Evolutionary conservation across 2,329 filamentous ascomycete genomes (phyloP).

Genomic region (Keithomyces neogunnii): DNA sequence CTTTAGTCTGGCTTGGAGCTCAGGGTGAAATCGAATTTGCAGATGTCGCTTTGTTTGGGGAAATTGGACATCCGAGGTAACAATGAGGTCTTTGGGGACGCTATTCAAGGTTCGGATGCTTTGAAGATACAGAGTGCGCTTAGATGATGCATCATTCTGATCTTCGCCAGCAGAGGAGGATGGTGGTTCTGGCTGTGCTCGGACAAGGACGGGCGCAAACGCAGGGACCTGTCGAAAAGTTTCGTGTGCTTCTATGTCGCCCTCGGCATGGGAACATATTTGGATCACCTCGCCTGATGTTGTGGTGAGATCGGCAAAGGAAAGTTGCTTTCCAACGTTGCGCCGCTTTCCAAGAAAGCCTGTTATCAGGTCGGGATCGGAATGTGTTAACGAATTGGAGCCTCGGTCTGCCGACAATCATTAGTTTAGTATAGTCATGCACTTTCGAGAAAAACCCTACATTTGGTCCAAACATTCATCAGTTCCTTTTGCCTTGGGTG

Average conservation of each 20-base stretch:
- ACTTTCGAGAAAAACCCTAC: conserved; percentile 11
- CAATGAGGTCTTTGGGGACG: conserved; percentile 56
- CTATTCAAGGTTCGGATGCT: conserved; percentile 25
- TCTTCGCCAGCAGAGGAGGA: conserved; percentile 13
- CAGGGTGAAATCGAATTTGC: conserved; percentile 68
- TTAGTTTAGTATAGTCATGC: not conserved
- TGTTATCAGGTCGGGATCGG: conserved; percentile 12
- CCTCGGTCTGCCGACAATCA: conserved; percentile 17
- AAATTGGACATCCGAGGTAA: conserved; percentile 67
- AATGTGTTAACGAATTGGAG: conserved; percentile 13
- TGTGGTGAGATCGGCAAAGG: conserved; percentile 54
- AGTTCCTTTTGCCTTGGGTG: conserved; percentile 16
- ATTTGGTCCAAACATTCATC: conserved; percentile 21
- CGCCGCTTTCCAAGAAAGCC: conserved; percentile 66
- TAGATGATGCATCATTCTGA: conserved; percentile 16
- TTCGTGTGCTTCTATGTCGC: conserved; percentile 27
- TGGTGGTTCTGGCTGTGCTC: conserved; percentile 25
- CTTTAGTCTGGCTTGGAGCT: conserved; percentile 58
- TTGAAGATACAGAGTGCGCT: conserved; percentile 60
- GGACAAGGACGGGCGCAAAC: conserved; percentile 44
- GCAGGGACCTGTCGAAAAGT: conserved; percentile 37
- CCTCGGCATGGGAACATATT: conserved; percentile 31
- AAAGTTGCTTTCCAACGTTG: conserved; percentile 59
- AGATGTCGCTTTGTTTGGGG: conserved; percentile 69
- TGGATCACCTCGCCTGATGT: conserved; percentile 34